Evolutionary conservation across 805 yeast genomes (phyloP), one percentile per base, ranked within the genome.

Genomic region (Kurtzmaniella fragi): DNA sequence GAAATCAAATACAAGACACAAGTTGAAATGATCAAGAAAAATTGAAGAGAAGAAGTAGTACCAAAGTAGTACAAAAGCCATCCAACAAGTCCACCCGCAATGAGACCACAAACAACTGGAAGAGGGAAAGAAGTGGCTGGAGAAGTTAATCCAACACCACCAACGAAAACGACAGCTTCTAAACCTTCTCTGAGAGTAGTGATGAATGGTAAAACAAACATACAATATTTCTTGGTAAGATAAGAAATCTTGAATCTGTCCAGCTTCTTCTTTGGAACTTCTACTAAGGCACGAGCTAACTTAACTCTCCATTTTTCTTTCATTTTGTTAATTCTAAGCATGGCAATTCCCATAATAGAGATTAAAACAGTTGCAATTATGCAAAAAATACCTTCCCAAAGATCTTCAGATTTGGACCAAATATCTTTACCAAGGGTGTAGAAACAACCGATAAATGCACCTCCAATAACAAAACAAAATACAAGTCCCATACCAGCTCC

Each of bases 331-430:
- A 89, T 74, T 64, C 96, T 78, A 55, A 89, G 73, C 95, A 89
- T 85, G 40, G 96, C 95, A 51, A 90, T 75, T 56, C 97, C 96
- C 96, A 89, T 89, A 51, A 83, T 51, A 7, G 95, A 77, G 56
- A 89, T 89, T 78, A 89, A 77, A 37, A 84, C 68, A 0, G 95
- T 77, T 3, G 96, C 97, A 57, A 89, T 80, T 50, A 89, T 65
- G 62, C 93, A 84, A 59, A 89, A 87, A 41, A 86, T 72, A 67
- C 96, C 96, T 72, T 90, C 96, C 96, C 96, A 89, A 41, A 89
- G 62, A 58, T 90, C 96, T 59, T 89, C 97, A 8, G 95, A 78
- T n/a, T 64, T 57, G 38, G 88, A 73, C 83, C 95, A 89, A 46
- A 88, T 75, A 73, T 89, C 93, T 39, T 77, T 76, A 45, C 83